These are phyloP conservation scores for Carpinus viminea DNA, from an alignment of 306 rosid genomes.

Conservation along the genomic window DNA sequence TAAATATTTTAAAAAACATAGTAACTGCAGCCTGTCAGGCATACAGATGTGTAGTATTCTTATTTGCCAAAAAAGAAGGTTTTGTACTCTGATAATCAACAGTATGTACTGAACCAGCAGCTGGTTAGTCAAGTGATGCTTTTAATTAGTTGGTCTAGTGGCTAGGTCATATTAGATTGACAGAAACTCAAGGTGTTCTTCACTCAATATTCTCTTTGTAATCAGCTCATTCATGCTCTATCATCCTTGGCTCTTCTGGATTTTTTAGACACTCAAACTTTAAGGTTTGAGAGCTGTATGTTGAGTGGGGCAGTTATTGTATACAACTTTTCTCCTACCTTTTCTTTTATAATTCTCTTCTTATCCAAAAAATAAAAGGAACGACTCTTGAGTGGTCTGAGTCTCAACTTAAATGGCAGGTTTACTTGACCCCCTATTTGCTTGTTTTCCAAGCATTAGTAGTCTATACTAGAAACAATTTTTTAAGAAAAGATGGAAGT, in stretches of 20 bases:
- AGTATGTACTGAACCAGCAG: too few relatives aligned
- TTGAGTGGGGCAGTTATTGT: too few relatives aligned
- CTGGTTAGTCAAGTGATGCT: too few relatives aligned
- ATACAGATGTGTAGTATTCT: too few relatives aligned
- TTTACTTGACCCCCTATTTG: background rate
- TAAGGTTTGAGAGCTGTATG: background rate
- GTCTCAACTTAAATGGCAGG: background rate
- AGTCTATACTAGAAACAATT: background rate
- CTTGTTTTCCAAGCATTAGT: background rate
- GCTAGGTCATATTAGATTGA: background rate
- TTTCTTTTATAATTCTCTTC: background rate
- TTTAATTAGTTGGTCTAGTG: too few relatives aligned
- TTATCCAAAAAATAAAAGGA: background rate
- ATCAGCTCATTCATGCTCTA: background rate
- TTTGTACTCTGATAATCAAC: too few relatives aligned
- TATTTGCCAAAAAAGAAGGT: too few relatives aligned
- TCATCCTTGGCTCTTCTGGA: background rate
- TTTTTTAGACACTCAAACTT: background rate
- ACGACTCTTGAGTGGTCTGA: background rate
- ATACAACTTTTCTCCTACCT: too few relatives aligned
- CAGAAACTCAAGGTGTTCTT: background rate
- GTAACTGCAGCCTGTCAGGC: too few relatives aligned
- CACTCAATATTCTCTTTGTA: background rate
- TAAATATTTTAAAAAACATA: too few relatives aligned
- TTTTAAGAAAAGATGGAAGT: background rate